phyloP scores from a whole-genome alignment of 179 eudicot species.

The Spinacia oleracea region DNA sequence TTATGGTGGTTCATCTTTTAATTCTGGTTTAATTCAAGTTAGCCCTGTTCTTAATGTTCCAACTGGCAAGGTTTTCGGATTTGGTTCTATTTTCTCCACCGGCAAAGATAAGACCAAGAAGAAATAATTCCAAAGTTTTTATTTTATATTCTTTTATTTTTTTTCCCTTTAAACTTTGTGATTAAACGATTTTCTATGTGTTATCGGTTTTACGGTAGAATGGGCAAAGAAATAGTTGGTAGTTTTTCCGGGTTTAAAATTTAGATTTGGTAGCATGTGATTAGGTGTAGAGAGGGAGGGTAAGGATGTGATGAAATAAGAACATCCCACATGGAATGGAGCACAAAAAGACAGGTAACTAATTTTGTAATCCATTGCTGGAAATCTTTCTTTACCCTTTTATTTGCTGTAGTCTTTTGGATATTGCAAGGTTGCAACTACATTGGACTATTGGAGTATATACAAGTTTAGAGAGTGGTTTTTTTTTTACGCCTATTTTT shows the following conservation, averaged over 20 bases:
- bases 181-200: too few relatives aligned
- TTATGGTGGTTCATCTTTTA: conserved; percentile 37
- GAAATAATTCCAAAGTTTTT: conserved; percentile 8
- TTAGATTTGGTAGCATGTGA: conserved; percentile 5
- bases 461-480: background rate
- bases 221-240: too few relatives aligned
- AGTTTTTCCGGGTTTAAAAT: background rate
- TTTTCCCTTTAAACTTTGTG: too few relatives aligned
- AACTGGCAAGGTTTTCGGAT: conserved; percentile 32
- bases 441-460: background rate
- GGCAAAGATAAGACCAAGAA: conserved; percentile 33
- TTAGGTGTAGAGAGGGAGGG: background rate
- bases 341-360: conserved; percentile 34
- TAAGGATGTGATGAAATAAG: conserved; percentile 13
- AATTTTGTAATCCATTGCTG: conserved; percentile 37
- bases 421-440: background rate
- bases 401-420: conserved; percentile 7
- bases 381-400: background rate
- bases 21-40: conserved; percentile 34
- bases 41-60: conserved; percentile 38
- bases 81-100: conserved; percentile 32
- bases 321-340: conserved; percentile 37
- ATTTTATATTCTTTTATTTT: conserved; percentile 5
- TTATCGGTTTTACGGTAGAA: too few relatives aligned
- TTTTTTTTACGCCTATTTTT: conserved; percentile 3